phyloP scores from a whole-genome alignment of 2,329 filamentous ascomycete species.

The Pseudocercospora musae region DNA sequence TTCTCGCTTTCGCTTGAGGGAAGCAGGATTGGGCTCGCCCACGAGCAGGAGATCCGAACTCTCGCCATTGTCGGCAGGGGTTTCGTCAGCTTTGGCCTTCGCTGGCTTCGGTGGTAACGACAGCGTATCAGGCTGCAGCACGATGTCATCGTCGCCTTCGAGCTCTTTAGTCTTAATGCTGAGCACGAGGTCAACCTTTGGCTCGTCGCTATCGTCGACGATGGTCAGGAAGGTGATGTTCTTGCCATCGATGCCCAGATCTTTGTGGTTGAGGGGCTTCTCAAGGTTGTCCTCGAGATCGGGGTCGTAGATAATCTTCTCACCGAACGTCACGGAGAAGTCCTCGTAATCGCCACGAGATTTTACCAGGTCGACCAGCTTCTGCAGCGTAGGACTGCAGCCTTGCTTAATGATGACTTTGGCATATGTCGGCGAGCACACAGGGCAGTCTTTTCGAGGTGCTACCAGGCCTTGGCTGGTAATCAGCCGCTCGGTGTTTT shows the following conservation, averaged over 20 bases:
- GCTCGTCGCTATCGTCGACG: conserved; percentile 76
- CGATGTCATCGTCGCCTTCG: conserved; percentile 14
- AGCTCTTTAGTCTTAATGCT: conserved; percentile 18
- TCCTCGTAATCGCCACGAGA: conserved; percentile 71
- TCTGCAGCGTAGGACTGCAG: conserved; percentile 67
- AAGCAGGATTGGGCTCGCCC: conserved; percentile 1
- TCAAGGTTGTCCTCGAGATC: conserved; percentile 82
- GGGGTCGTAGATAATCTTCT: conserved; percentile 79
- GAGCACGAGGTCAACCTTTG: conserved; percentile 77
- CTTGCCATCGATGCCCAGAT: conserved; percentile 64
- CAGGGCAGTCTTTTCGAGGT: conserved; percentile 78
- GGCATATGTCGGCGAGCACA: conserved; percentile 55
- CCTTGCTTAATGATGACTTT: conserved; percentile 36
- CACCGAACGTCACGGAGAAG: conserved; percentile 66
- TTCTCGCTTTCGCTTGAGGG: conserved; percentile 31
- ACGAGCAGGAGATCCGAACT: conserved; percentile 16
- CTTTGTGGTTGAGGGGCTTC: conserved; percentile 64
- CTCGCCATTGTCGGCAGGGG: conserved; percentile 15
- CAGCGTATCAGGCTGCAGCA: conserved; percentile 19
- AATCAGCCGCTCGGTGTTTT: conserved; percentile 57
- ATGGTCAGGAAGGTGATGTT: conserved; percentile 75
- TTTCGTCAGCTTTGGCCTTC: conserved; percentile 5
- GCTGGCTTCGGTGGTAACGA: conserved; percentile 22
- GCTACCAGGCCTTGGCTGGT: conserved; percentile 53
- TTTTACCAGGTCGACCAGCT: conserved; percentile 75